Percentiles rank a stretch among this genome's conserved stretches.
Conservation (phyloP, 495 filamentous ascomycete species). For the Podospora comata region DNA sequence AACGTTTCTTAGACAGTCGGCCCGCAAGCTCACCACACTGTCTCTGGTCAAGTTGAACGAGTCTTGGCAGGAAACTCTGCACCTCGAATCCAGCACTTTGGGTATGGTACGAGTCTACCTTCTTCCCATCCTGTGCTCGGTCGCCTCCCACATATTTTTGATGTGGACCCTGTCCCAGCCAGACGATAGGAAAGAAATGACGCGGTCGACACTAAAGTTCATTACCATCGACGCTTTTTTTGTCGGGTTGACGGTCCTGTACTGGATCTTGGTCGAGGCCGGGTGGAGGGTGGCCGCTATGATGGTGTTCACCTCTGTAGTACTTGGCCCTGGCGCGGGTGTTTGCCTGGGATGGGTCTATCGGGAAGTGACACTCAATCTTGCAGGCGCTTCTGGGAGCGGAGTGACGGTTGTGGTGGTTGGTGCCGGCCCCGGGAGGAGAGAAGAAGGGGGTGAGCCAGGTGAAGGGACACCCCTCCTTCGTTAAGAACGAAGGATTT, state of each 20-base stretch:
- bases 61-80: constrained; percentile 23
- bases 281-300: constrained; percentile 31
- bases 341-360: constrained; percentile 38
- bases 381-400: constrained; percentile 15
- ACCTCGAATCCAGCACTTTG: constrained; percentile 33
- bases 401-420: constrained; percentile 34
- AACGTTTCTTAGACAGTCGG: constrained; percentile 30
- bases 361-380: constrained; percentile 34
- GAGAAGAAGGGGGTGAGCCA: constrained; percentile 9
- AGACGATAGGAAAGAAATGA: constrained; percentile 43
- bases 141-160: constrained; percentile 31
- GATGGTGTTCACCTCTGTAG: constrained; percentile 28
- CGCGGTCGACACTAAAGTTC: constrained; percentile 34
- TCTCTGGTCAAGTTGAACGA: constrained; percentile 3
- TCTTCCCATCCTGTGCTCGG: constrained; percentile 35
- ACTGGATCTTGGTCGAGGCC: constrained; percentile 42
- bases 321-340: constrained; percentile 41
- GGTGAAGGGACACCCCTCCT: constrained; percentile 35
- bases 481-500: constrained; percentile 15
- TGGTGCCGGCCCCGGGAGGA: constrained; percentile 17
- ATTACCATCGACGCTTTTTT: constrained; percentile 37
- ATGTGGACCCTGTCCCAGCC: constrained; percentile 30
- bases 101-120: constrained; percentile 34
- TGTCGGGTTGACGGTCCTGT: constrained; percentile 37
- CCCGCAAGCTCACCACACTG: constrained; percentile 22